Evolutionary conservation across 768 basidiomycete species (phyloP), one percentile per base, ranked within the genome.

Genomic region (Leccinum sublutescens): DNA sequence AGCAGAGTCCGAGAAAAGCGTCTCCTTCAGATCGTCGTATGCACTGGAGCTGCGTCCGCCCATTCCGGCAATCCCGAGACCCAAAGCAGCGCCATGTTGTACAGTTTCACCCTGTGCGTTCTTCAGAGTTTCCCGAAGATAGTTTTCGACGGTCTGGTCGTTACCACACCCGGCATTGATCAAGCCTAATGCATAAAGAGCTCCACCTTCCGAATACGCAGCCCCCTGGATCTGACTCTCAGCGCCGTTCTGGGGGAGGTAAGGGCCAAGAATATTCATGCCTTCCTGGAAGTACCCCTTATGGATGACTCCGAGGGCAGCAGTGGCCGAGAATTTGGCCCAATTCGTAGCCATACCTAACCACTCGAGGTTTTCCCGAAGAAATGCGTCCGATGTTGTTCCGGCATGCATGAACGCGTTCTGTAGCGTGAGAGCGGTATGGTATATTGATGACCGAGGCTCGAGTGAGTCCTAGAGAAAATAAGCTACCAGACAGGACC

Each of bases 391-490:
- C 1, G 95, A 95, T 0, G 95, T 94, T 3, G 97, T 99, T 50
- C 97, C 97, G n/a, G 96, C 87, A 70, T 97, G 89, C 86, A 96
- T 95, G 73, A 95, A 98, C 2, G 97, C 95, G 73, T 99, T 98
- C 72, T 95, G 92, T 58, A 99, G 83, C 8, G 95, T 95, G 62
- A 99, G 84, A 4, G 97, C 95, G 5, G 93, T 95, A 76, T 99
- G 97, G 72, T 95, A 98, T 70, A 99, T 93, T 19, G 96, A 98
- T 23, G 93, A 95, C 38, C 96, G 89, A 27, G 94, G 84, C 68
- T 98, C 96, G 21, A 98, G 80, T 2, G 87, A 85, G 54, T 98
- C 95, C 93, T 95, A 62, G 4, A 56, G 55, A 4, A 49, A 40
- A 64, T 55, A 38, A 71, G 50, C 27, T 27, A 45, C 43, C 19